A percentile compares a stretch with the other conserved stretches of the same genome.
These are phyloP conservation scores for Candida sakaeoensis DNA, from an alignment of 805 yeast genomes.

Conservation along the genomic window DNA sequence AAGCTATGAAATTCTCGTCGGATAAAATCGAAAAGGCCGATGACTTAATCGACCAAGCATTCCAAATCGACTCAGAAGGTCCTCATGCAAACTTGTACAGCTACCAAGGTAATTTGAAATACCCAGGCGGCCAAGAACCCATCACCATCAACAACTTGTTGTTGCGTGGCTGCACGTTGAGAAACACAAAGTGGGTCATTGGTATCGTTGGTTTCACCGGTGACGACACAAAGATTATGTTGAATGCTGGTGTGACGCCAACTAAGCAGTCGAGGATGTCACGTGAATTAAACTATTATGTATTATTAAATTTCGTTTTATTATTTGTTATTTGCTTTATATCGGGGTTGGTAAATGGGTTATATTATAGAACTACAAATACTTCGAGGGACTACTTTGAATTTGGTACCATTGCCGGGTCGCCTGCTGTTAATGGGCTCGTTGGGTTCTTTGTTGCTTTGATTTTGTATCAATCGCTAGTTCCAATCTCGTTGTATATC, in stretches of 20 bases:
- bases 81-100: slow-evolving; percentile 77
- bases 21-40: slow-evolving; percentile 38
- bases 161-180: slow-evolving; percentile 70
- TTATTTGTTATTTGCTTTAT: slow-evolving; percentile 65
- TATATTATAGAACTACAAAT: slow-evolving; percentile 45
- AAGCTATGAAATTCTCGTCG: slow-evolving; percentile 62
- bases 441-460: slow-evolving; percentile 73
- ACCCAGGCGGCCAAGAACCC: slow-evolving; percentile 48
- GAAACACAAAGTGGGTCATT: slow-evolving; percentile 81
- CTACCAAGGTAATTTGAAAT: slow-evolving; percentile 62
- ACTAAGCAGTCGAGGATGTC: slow-evolving; percentile 73
- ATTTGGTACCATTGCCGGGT: slow-evolving; percentile 63
- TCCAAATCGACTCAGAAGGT: slow-evolving; percentile 78
- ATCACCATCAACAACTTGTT: slow-evolving; percentile 65
- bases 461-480: slow-evolving; percentile 73
- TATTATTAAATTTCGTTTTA: slow-evolving; percentile 59
- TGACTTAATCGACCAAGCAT: slow-evolving; percentile 40
- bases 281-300: slow-evolving; percentile 67
- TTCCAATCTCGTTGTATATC: slow-evolving; percentile 78
- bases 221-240: slow-evolving; percentile 74
- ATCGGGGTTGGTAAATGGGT: slow-evolving; percentile 69
- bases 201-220: slow-evolving; percentile 79
- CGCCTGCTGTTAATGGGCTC: slow-evolving; percentile 65
- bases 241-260: slow-evolving; percentile 77
- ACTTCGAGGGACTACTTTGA: slow-evolving; percentile 65